Evolutionary conservation across 2,329 filamentous ascomycete species (phyloP).

Genomic region (Colletotrichum magnum): DNA sequence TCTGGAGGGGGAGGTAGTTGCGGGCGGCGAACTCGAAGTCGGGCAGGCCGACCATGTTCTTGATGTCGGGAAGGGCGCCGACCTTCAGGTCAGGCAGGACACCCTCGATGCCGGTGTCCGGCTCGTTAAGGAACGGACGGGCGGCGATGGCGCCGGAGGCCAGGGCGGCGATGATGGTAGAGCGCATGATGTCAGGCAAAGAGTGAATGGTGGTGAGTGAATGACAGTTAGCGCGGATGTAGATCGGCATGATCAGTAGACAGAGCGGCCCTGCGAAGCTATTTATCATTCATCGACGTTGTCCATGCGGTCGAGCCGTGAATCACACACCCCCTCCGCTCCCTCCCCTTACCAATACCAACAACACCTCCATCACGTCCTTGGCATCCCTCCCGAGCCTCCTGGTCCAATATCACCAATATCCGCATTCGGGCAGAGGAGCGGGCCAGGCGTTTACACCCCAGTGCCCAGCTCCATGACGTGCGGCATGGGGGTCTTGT

Average conservation of each 20-base stretch:
- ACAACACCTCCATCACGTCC: constrained; percentile 3
- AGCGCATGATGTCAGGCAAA: constrained; percentile 45
- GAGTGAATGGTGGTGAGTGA: constrained; percentile 31
- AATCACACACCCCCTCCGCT: constrained; percentile 8
- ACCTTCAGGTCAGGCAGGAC: constrained; percentile 51
- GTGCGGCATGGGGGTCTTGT: constrained; percentile 33
- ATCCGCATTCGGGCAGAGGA: constrained; percentile 21
- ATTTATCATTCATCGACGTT: constrained; percentile 27
- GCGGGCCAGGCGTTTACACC: constrained; percentile 20
- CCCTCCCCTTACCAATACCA: constrained; percentile 3
- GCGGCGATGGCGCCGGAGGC: constrained; percentile 56
- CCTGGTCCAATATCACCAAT: constrained; percentile 7
- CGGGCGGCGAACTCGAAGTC: constrained; percentile 69
- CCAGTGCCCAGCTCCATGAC: constrained; percentile 27
- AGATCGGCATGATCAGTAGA: background rate
- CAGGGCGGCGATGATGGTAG: constrained; percentile 45
- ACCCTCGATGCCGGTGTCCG: constrained; percentile 61
- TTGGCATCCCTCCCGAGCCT: constrained; percentile 1
- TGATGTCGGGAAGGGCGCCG: constrained; percentile 58
- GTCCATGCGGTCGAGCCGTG: background rate
- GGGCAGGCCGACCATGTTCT: constrained; percentile 62
- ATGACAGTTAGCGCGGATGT: constrained; percentile 15
- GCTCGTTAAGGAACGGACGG: constrained; percentile 60
- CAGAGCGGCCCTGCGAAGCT: constrained; percentile 22
- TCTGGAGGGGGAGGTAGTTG: constrained; percentile 59